Evolutionary conservation across 805 yeast species (phyloP), one percentile per base, ranked within the genome.

Genomic region (Starmerella stellata): DNA sequence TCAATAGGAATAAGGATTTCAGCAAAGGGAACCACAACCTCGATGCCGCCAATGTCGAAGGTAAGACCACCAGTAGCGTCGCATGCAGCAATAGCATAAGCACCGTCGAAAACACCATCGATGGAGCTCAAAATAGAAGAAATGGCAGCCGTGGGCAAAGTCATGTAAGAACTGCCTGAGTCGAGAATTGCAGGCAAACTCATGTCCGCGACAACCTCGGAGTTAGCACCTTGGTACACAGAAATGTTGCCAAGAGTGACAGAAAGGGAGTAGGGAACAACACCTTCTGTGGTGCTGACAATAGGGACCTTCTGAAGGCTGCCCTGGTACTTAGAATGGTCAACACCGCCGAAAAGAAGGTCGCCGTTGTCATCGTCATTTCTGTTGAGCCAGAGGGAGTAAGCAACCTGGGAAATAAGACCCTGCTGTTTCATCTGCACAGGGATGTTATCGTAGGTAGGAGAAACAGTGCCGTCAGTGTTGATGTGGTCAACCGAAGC

Each of bases 1-100:
- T 21, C 25, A 5, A 46, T 27, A 2, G 45, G 48, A 30, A 35
- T 32, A 23, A 45, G 29, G 34, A 54, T 36, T 40, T 52, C 54
- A 24, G 41, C 35, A 35, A 60, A 49, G 13, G 75, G 73, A 9
- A 68, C 69, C 20, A 56, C 47, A 43, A 75, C 65, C 11, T 54
- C 50, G 15, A 58, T 52, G 3, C 78, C 78, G 38, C 65, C 64
- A 52, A 75, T 72, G 47, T 65, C 55, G 49, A 70, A 69, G 28
- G 54, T 53, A 18, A 72, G 39, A 13, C 52, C 48, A 21, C 51
- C 56, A 11, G 43, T 37, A 19, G 40, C 36, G 29, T 40, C 38
- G 54, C 78, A 72, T 21, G 54, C 47, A 39, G 60, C 53, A 15
- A 54, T 38, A 48, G 64, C 70, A 24, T 59, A 58, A 2, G 62